Evolutionary conservation across 768 basidiomycete genomes (phyloP), one percentile per base, ranked within the genome.

Genomic region (Pulveroboletus sp.): DNA sequence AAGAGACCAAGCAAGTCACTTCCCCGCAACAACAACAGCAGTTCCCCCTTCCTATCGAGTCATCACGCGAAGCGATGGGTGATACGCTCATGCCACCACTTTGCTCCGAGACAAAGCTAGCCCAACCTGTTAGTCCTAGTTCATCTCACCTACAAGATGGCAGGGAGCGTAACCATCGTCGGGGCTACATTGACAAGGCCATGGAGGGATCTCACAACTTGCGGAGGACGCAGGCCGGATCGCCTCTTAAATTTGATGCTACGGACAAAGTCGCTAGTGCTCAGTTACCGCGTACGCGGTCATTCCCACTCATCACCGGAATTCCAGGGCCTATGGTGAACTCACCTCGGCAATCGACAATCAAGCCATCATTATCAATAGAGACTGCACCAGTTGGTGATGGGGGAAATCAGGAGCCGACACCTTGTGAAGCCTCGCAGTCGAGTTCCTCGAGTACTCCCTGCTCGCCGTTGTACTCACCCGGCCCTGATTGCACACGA

Each of bases 161-260:
- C 33, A 57, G 53, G 39, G 58, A 55, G 38, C 65, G 82, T 46
- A 75, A 82, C 54, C 85, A 85, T 62, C 75, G 74, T 50, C 74
- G 83, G 8, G 79, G 83, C 6, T 81, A 80, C 59, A 75, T 79
- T 48, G 80, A 83, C 52, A 51, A 70, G 26, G 56, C 52, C 41
- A 57, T 67, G n/a, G 60, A 68, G 35, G 64, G 43, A 26, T 57
- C 65, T 15, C 61, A 66, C 5, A 58, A 50, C 14, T 47, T 79
- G 49, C 74, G 69, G 53, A 67, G 63, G 57, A 82, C 82, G 12
- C 78, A 79, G 3, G 72, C 77, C 6, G 77, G 77, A 5, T 74
- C 76, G 33, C 76, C 77, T 15, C 67, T 61, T 38, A 57, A 44
- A 62, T 50, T 54, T 49, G 44, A 40, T 49, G 47, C 51, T 60